Base-by-base conservation (phyloP, 225 moss, liverwort and hornwort species). In the Anthoceros angustus region DNA sequence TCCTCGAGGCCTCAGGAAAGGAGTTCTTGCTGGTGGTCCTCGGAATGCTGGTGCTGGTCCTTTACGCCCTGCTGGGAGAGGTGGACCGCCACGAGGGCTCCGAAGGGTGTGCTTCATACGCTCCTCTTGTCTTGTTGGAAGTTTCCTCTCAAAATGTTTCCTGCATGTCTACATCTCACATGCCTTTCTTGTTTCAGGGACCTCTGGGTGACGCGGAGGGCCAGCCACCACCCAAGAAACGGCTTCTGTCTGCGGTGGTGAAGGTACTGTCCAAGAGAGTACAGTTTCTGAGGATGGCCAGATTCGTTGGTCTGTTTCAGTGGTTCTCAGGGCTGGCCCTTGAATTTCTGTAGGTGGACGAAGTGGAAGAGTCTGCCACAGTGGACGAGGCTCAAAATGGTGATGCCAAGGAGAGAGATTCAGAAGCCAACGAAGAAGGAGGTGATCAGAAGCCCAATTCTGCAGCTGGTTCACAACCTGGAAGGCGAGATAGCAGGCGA, bases 191-290 rank as follows among this genome's bases (percentile, higher is more conserved):
- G 39, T 62, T 72, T 68, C 84, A 98, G 98, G 86, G 77, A 46
- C 88, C 89, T 68, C 75, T 67, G 11, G 79, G 84, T 50, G 80
- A 84, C 70, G 78, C 73, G 66, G 92, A 86, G 67, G 87, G 89
- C 38, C 98, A 92, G 68, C 92, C 84, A 64, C 89, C 89, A 60
- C 78, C 75, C n/a, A 98, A 98, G 78, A 98, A 74, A 73, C 80
- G 98, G 67, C 78, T 98, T 69, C 77, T 89, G 43, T 98, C 98
- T 42, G 88, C 98, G 25, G 98, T 98, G 62, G 98, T 98, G 75
- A 98, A 92, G 89, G 98, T 98, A 75, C 32, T 32, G 32, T 32
- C 1, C 32, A 1, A 32, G 32, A 1, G 32, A 32, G 32, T 50
- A 78, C 74, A 63, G 42, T 63, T 63, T 23, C 39, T 14, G 11